Evolutionary conservation across 345 rosid genomes (phyloP), one percentile per base, ranked within the genome.

Genomic region (Lumnitzera littorea): DNA sequence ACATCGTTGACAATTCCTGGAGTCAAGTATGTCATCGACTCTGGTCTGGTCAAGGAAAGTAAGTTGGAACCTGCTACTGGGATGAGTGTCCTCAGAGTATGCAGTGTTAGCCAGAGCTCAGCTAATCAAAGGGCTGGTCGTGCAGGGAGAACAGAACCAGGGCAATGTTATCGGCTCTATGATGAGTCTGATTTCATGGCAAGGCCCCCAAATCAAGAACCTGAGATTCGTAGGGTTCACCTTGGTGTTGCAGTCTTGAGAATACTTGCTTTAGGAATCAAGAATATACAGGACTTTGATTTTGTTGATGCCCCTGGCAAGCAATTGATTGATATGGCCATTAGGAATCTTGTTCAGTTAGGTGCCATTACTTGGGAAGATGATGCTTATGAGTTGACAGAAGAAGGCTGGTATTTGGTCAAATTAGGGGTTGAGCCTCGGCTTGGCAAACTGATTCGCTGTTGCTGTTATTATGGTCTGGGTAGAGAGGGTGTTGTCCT

Each of bases 1-100:
- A 92, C 98, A 29, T 92, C 98, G 3, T 72, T 92, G 55, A 89
- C 98, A 54, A 91, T 91, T 65, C 96, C 96, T 29, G 98, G 96
- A 56, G 86, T 89, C 74, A 89, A 75, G 84, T 92, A 76, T 67
- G 98, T 85, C 52, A 77, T 92, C 48, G 98, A 92, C 77, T 84
- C 85, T 29, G 98, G 96, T 20, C 70, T 85, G 92, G 85, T 74
- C 61, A 92, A 89, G 70, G 91, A 87, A 79, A 82, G 86, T 69
- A 81, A 70, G 63, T 87, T 78, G 72, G 96, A 89, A 66, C 78
- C 96, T 36, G 69, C 75, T 52, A 79, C 85, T 48, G 96, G 98
- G 50, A 89, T 89, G 92, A 87, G 79, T 66, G 81, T 92, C 73
- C 96, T 89, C 61, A 81, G 70, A 68, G 89, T 92, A 50, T 71